These are phyloP conservation scores for Alternaria longipes DNA, from an alignment of 2,329 filamentous ascomycete genomes.

Conservation along the genomic window DNA sequence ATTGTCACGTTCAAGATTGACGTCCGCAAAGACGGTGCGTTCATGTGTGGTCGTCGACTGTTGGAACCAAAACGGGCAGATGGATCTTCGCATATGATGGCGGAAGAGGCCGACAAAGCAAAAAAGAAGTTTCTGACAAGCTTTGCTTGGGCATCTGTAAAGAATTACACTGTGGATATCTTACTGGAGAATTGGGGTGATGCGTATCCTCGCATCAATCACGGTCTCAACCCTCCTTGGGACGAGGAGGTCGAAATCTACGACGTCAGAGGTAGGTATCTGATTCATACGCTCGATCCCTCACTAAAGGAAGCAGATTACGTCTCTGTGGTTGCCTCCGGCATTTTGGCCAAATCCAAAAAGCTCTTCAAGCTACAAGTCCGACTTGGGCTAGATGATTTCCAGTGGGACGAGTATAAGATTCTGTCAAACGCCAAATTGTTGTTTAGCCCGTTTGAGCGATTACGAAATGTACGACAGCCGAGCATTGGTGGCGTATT, in stretches of 20 bases:
- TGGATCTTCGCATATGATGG: conserved; percentile 29
- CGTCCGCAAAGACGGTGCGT: conserved; percentile 43
- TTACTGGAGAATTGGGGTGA: conserved; percentile 34
- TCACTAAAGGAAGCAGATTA: conserved; percentile 33
- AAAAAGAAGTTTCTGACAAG: conserved; percentile 36
- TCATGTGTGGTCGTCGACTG: conserved; percentile 46
- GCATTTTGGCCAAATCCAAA: conserved; percentile 40
- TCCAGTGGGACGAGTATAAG: conserved; percentile 34
- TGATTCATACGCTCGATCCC: background rate
- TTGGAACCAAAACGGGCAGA: conserved; percentile 41
- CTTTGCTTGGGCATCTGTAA: conserved; percentile 42
- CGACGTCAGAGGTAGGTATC: conserved; percentile 40
- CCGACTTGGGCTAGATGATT: conserved; percentile 37
- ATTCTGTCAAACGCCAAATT: conserved; percentile 36
- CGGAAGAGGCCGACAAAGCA: conserved; percentile 26
- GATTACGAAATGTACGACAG: conserved; percentile 42
- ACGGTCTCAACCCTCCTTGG: conserved; percentile 22
- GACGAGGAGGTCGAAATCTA: conserved; percentile 51
- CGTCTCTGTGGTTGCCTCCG: conserved; percentile 41
- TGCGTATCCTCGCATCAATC: background rate
- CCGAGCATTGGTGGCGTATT: conserved; percentile 39
- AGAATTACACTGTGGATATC: conserved; percentile 47
- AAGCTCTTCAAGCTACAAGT: conserved; percentile 44
- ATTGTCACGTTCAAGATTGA: conserved; percentile 43
- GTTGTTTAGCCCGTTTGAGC: conserved; percentile 41